These are phyloP conservation scores for Apiotrichum sp. DNA, from an alignment of 1,284 basidiomycete species.

Conservation along the genomic window DNA sequence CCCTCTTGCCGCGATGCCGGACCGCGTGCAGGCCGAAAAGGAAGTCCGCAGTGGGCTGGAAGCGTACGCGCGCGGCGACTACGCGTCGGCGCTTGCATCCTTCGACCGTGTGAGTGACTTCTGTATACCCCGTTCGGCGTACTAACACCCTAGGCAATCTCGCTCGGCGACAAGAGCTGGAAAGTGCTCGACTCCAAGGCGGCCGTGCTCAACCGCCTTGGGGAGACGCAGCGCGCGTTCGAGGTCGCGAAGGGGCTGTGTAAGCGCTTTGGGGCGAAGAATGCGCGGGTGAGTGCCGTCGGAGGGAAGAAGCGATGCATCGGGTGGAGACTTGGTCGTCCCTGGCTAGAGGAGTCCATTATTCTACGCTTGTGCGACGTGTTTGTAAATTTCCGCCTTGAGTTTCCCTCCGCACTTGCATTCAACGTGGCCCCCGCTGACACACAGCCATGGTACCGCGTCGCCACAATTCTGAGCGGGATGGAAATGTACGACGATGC, in stretches of 20 bases:
- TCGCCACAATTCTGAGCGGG: conserved; percentile 19
- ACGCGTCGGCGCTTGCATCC: conserved; percentile 16
- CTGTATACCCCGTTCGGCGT: too few relatives aligned
- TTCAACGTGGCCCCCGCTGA: conserved; percentile 5
- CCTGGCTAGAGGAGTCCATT: too few relatives aligned
- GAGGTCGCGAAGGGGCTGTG: conserved; percentile 22
- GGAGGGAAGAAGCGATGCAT: too few relatives aligned
- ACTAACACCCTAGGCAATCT: conserved; percentile 27
- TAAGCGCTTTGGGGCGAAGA: conserved; percentile 20
- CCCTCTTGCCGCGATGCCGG: too few relatives aligned
- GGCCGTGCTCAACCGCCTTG: conserved; percentile 22
- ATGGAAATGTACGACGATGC: conserved; percentile 13
- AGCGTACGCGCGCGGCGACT: conserved; percentile 7
- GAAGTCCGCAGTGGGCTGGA: conserved; percentile 12
- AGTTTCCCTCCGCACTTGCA: too few relatives aligned
- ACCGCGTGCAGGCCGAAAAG: conserved; percentile 8
- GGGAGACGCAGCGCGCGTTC: conserved; percentile 19
- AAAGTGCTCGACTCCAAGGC: conserved; percentile 26
- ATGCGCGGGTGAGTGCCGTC: background rate
- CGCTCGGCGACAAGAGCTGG: conserved; percentile 20
- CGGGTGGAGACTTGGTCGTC: too few relatives aligned
- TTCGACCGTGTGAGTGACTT: conserved; percentile 20
- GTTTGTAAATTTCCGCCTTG: too few relatives aligned
- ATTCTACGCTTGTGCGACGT: too few relatives aligned
- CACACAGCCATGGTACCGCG: conserved; percentile 29